Evolutionary conservation across 129 eudicot genomes (phyloP).

Genomic region (Ambrosia artemisiifolia): DNA sequence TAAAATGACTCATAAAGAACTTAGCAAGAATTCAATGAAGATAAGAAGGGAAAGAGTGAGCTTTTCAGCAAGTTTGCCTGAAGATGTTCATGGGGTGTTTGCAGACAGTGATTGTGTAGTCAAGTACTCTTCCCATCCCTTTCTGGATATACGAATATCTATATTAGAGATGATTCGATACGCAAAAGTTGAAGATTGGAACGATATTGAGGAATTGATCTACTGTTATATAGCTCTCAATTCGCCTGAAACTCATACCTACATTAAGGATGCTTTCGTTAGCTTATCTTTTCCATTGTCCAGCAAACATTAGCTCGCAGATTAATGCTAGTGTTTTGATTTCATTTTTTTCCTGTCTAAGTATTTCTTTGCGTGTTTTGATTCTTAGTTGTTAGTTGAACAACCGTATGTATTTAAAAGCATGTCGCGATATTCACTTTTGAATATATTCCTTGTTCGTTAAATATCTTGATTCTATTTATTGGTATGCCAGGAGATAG

Average conservation of each 20-base stretch:
- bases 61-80: slow-evolving; percentile 76
- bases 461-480: no score
- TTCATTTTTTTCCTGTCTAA: background rate
- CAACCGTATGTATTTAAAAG: background rate
- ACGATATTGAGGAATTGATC: slow-evolving; percentile 69
- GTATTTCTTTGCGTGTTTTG: background rate
- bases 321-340: background rate
- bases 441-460: background rate
- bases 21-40: slow-evolving; percentile 31
- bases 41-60: slow-evolving; percentile 40
- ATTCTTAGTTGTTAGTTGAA: background rate
- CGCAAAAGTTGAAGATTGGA: slow-evolving; percentile 52
- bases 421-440: background rate
- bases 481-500: no score
- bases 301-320: background rate
- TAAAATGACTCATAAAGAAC: slow-evolving; percentile 10
- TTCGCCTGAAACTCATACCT: slow-evolving; percentile 48
- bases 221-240: slow-evolving; percentile 72
- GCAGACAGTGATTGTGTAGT: slow-evolving; percentile 64
- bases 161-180: slow-evolving; percentile 50
- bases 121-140: slow-evolving; percentile 53
- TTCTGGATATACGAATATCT: slow-evolving; percentile 46
- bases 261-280: slow-evolving; percentile 66
- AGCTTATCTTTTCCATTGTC: slow-evolving; percentile 24
- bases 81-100: slow-evolving; percentile 51